Base-by-base conservation (phyloP, 1,284 basidiomycete species). In the Rhodotorula sp. region DNA sequence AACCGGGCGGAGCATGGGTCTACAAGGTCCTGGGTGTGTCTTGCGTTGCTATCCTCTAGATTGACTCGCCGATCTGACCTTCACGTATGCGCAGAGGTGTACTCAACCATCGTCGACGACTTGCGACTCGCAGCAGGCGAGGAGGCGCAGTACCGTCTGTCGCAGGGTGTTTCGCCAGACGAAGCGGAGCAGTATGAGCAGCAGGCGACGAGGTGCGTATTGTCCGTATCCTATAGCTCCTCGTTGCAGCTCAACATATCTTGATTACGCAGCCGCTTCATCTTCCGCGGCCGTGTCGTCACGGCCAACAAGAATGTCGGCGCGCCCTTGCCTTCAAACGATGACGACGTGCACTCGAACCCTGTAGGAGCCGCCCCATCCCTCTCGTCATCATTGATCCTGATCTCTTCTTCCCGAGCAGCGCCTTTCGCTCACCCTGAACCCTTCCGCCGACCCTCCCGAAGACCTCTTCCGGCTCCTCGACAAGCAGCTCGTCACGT, bases 21-120 rank as follows among this genome's bases (percentile, higher is more conserved):
- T 30, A 30, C 11, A 50, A 22, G 47, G 57, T 70, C 54, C 44
- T 24, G 26, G 51, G 71, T 73, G 44, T 44, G 69, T 48, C 9
- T 28, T 53, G 28, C 40, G 37, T 28, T 11, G 11, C 34, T 15
- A 24, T 31, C 13, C 30, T 34, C 30, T 34, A 16, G 54, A 4
- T 18, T 16, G 6, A 47, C 7, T 7, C 4, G 13, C 15, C 1
- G 40, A 31, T 4, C 4, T 4, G 15, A 22, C 46, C 2, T 10
- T 31, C 8, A 8, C 26, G 15, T 7, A 50, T 18, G 7, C 30
- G 26, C 37, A 66, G 65, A 50, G 48, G n/a, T 62, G 16, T 55
- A 69, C 37, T 22, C 50, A 15, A 46, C 53, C 56, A 15, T 69
- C 22, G 50, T 65, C 26, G 53, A 64, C 11, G 67, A 68, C 44